Percentiles rank a stretch among this genome's conserved stretches.
Conservation (phyloP, 1,139 yeast genomes). For the Zygoascus meyerae region DNA sequence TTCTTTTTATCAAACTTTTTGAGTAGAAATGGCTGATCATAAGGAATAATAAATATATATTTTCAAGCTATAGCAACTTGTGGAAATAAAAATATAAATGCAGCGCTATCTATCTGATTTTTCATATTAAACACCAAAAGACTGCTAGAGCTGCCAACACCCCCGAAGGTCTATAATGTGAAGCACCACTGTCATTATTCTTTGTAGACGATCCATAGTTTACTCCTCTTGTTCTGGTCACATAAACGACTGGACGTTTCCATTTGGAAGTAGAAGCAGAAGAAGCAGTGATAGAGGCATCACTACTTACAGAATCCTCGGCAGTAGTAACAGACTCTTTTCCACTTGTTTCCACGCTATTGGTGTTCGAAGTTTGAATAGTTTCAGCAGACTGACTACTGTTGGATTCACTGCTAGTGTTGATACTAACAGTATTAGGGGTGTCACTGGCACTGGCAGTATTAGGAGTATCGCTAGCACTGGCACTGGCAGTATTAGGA, state of each 20-base stretch:
- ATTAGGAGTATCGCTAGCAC: not conserved
- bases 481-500: slow-evolving; percentile 1
- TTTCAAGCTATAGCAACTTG: too few species aligned
- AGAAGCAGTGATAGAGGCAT: not conserved
- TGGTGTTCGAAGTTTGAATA: not conserved
- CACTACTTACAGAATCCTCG: not conserved
- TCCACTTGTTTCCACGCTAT: not conserved
- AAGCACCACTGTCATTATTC: not conserved
- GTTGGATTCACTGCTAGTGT: not conserved
- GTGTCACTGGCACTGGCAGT: not conserved
- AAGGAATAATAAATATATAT: too few species aligned
- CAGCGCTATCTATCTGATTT: too few species aligned
- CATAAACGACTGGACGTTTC: slow-evolving; percentile 8
- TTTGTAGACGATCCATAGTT: not conserved
- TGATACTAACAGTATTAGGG: not conserved
- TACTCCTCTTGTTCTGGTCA: slow-evolving; percentile 8
- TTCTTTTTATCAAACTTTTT: too few species aligned
- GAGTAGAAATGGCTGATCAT: too few species aligned
- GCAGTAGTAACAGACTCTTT: not conserved
- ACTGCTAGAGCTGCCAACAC: slow-evolving; percentile 1
- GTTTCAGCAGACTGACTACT: not conserved
- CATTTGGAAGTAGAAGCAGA: slow-evolving; percentile 1
- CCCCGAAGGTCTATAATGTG: not conserved
- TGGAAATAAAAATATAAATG: too few species aligned
- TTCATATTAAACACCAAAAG: not conserved